phyloP scores from a whole-genome alignment of 805 yeast species.

The Kurtzmaniella cleridarum region DNA sequence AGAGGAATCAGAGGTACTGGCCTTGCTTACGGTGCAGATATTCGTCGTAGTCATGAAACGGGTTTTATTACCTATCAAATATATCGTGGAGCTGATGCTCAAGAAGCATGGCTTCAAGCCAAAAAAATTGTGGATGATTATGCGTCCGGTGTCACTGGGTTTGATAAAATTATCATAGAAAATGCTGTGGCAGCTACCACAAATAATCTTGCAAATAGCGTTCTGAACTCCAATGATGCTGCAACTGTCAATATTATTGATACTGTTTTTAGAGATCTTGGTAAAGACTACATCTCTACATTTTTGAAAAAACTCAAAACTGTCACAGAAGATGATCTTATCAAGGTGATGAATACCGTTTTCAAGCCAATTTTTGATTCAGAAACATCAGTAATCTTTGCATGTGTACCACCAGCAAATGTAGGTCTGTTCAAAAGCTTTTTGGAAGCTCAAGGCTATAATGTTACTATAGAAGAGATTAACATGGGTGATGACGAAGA shows the following conservation, averaged over 20 bases:
- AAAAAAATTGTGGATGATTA: slow-evolving; percentile 57
- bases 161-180: slow-evolving; percentile 58
- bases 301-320: slow-evolving; percentile 50
- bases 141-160: slow-evolving; percentile 45
- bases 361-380: slow-evolving; percentile 61
- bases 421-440: slow-evolving; percentile 40
- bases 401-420: slow-evolving; percentile 70
- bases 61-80: slow-evolving; percentile 64
- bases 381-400: slow-evolving; percentile 52
- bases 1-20: slow-evolving; percentile 93
- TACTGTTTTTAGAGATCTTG: slow-evolving; percentile 61
- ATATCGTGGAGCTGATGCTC: slow-evolving; percentile 80
- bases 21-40: slow-evolving; percentile 80
- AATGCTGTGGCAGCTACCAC: slow-evolving; percentile 78
- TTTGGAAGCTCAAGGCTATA: slow-evolving; percentile 53
- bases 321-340: slow-evolving; percentile 50
- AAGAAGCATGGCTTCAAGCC: slow-evolving; percentile 59
- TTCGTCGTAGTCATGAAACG: slow-evolving; percentile 54
- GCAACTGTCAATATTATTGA: slow-evolving; percentile 65
- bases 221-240: slow-evolving; percentile 59
- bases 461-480: slow-evolving; percentile 53
- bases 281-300: slow-evolving; percentile 53
- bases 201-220: slow-evolving; percentile 61
- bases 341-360: slow-evolving; percentile 48
- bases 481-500: slow-evolving; percentile 8